Conservation (phyloP, 306 rosid species). For the Rubus idaeus region DNA sequence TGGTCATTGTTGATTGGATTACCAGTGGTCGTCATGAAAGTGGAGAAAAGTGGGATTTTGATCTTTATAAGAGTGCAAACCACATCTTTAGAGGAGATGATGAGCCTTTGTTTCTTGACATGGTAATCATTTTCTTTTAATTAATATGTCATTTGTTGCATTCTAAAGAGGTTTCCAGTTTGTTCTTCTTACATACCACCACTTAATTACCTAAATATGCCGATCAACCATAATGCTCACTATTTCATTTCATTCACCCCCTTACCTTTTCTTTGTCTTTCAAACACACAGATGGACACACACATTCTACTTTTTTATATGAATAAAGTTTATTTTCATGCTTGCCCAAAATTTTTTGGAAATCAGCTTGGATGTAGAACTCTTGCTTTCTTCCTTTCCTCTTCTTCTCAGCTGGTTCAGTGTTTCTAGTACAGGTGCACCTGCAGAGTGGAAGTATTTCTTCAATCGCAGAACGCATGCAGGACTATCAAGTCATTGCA, state of each 20-base stretch:
- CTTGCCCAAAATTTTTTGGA: not conserved
- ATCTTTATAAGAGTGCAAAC: constrained; percentile 76
- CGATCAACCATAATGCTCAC: not conserved
- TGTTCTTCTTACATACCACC: not conserved
- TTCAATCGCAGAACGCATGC: constrained; percentile 61
- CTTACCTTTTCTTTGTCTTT: not conserved
- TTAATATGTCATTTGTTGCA: not conserved
- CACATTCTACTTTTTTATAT: not conserved
- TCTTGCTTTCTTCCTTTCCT: constrained; percentile 2
- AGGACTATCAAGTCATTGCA: constrained; percentile 77
- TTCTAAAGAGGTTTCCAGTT: not conserved
- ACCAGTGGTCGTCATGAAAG: constrained; percentile 93
- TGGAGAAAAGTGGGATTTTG: constrained; percentile 94
- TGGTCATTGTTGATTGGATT: constrained; percentile 94
- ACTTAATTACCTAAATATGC: not conserved
- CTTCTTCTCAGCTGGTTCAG: constrained; percentile 21
- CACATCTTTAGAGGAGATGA: constrained; percentile 67
- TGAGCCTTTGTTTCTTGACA: constrained; percentile 76
- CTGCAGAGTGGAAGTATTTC: constrained; percentile 57
- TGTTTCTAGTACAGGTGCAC: constrained; percentile 47
- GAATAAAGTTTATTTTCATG: not conserved
- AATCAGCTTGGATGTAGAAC: not conserved
- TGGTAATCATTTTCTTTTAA: constrained; percentile 45
- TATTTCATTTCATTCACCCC: not conserved
- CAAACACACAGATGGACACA: not conserved